Evolutionary conservation across 2,329 filamentous ascomycete species (phyloP).

Genomic region (Leptodontidium sp.): DNA sequence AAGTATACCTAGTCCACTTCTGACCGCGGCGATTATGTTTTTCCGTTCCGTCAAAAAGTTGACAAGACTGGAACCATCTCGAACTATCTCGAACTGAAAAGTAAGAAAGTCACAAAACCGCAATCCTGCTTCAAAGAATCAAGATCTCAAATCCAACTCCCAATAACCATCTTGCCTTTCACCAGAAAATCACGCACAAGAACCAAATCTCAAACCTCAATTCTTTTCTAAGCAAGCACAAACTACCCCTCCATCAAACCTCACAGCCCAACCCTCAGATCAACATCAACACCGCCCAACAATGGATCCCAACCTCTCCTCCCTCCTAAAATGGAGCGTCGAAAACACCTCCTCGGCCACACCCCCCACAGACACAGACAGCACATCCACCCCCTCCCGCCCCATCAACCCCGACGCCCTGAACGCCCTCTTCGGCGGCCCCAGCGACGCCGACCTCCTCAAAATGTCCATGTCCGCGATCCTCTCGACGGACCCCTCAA

Average conservation of each 20-base stretch:
- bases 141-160: not conserved
- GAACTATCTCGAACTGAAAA: not conserved
- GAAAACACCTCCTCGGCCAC: conserved; percentile 61
- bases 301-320: conserved; percentile 46
- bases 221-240: conserved; percentile 29
- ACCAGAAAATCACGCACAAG: not conserved
- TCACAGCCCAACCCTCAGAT: not conserved
- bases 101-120: not conserved
- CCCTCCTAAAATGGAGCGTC: conserved; percentile 54
- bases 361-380: conserved; percentile 36
- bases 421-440: conserved; percentile 79
- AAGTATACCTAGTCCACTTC: too few relatives aligned
- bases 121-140: not conserved
- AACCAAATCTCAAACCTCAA: not conserved
- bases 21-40: not conserved
- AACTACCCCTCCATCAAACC: conserved; percentile 20
- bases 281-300: conserved; percentile 14
- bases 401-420: conserved; percentile 70
- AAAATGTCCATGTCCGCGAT: conserved; percentile 82
- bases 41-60: conserved; percentile 14
- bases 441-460: conserved; percentile 93
- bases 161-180: not conserved
- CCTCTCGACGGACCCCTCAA: conserved; percentile 64
- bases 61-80: conserved; percentile 12
- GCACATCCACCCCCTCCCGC: not conserved